These are phyloP conservation scores for Talaromyces sp. DNA, from an alignment of 2,329 filamentous ascomycete genomes.

Conservation along the genomic window DNA sequence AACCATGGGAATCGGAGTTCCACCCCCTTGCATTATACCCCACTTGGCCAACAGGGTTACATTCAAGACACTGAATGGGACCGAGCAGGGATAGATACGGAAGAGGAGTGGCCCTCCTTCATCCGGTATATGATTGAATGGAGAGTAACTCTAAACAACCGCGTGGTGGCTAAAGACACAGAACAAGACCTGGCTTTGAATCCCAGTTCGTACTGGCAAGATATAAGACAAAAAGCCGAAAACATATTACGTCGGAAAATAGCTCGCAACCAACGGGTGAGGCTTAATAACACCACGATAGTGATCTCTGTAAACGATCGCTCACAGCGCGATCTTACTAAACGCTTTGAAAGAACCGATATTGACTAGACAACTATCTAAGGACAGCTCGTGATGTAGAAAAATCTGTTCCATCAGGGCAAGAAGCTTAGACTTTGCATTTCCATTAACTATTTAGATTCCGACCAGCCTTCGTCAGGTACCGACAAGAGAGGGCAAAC, in stretches of 20 bases:
- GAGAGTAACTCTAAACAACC: background rate
- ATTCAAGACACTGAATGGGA: too few relatives aligned
- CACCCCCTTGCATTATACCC: too few relatives aligned
- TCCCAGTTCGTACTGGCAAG: slow-evolving; percentile 2
- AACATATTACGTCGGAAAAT: background rate
- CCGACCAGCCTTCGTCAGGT: background rate
- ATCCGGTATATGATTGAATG: background rate
- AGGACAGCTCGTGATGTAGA: slow-evolving; percentile 17
- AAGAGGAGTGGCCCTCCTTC: background rate
- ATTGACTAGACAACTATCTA: slow-evolving; percentile 19
- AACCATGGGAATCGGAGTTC: too few relatives aligned
- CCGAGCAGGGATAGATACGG: too few relatives aligned
- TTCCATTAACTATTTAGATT: slow-evolving; percentile 21
- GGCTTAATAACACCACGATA: slow-evolving; percentile 17
- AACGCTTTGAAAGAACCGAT: slow-evolving; percentile 17
- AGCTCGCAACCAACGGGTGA: slow-evolving; percentile 15
- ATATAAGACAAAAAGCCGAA: background rate
- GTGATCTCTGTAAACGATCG: slow-evolving; percentile 17
- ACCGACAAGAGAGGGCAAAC: slow-evolving; percentile 16
- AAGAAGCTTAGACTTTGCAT: slow-evolving; percentile 20
- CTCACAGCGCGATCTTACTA: slow-evolving; percentile 15
- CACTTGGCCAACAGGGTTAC: too few relatives aligned
- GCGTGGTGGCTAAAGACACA: background rate
- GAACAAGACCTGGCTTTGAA: background rate
- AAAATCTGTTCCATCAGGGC: slow-evolving; percentile 14